Evolutionary conservation across 139 green algal genomes (phyloP).

Genomic region (Picochlorum sp.): DNA sequence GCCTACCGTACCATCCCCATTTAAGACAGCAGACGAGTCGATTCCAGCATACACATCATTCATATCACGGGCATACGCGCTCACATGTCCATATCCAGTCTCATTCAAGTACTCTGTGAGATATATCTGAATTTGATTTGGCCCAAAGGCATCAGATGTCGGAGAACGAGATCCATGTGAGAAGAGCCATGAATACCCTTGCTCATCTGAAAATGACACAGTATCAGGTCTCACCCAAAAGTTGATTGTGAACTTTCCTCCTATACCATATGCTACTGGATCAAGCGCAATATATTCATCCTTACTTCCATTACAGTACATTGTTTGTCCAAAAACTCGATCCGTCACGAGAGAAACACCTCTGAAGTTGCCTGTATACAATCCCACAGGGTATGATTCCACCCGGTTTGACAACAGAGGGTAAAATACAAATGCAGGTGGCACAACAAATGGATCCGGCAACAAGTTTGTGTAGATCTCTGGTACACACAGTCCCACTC

Average conservation of each 20-base stretch:
- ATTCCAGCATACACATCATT: constrained; percentile 24
- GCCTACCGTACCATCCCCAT: constrained; percentile 9
- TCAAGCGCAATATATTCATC: constrained; percentile 28
- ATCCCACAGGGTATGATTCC: constrained; percentile 24
- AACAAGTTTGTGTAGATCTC: constrained; percentile 15
- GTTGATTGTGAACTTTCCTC: constrained; percentile 46
- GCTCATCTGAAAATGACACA: constrained; percentile 2
- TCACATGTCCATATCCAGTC: constrained; percentile 28
- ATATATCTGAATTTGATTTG: constrained; percentile 32
- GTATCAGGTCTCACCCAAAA: constrained; percentile 44
- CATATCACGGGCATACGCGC: constrained; percentile 42
- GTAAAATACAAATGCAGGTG: constrained; percentile 4
- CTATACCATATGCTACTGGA: constrained; percentile 22
- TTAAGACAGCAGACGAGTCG: constrained; percentile 27
- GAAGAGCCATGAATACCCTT: constrained; percentile 46
- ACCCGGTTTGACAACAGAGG: constrained; percentile 4
- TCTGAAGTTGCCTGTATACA: constrained; percentile 2
- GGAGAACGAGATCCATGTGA: constrained; percentile 17
- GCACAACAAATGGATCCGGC: neutral
- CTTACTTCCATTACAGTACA: constrained; percentile 15
- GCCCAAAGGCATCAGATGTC: constrained; percentile 5
- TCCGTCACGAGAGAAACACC: constrained; percentile 15
- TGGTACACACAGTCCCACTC: constrained; percentile 7
- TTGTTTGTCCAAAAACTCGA: constrained; percentile 25
- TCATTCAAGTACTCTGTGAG: constrained; percentile 14